Conservation (phyloP, 495 filamentous ascomycete genomes). For the Jackrogersella multiformis region DNA sequence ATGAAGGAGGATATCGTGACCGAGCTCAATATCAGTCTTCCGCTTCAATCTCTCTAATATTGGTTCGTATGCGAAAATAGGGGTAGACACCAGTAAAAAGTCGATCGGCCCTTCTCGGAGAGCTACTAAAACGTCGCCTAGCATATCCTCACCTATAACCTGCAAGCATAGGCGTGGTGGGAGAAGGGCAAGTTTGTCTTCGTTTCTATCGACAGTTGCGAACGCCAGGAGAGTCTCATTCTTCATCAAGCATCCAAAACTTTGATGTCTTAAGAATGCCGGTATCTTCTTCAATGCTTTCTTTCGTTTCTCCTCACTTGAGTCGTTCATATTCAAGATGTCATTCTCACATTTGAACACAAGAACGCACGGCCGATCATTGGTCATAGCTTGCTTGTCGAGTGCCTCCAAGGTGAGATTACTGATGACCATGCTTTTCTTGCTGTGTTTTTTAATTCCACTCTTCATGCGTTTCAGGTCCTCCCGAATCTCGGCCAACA, state of each 20-base stretch:
- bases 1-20: conserved; percentile 35
- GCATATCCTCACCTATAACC: conserved; percentile 53
- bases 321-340: conserved; percentile 53
- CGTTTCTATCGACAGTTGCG: conserved; percentile 65
- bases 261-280: conserved; percentile 65
- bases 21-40: conserved; percentile 53
- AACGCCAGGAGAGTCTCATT: conserved; percentile 67
- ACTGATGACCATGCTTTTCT: conserved; percentile 41
- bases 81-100: conserved; percentile 68
- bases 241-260: conserved; percentile 67
- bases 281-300: conserved; percentile 58
- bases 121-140: conserved; percentile 45
- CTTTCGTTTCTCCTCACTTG: conserved; percentile 50
- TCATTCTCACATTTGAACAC: conserved; percentile 56
- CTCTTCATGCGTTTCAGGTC: conserved; percentile 61
- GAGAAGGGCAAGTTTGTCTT: conserved; percentile 57
- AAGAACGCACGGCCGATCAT: conserved; percentile 52
- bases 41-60: conserved; percentile 69
- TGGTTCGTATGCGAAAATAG: conserved; percentile 78
- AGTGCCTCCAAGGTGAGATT: conserved; percentile 36
- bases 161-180: conserved; percentile 64
- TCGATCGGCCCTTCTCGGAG: conserved; percentile 52
- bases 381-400: conserved; percentile 42
- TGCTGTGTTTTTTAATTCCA: conserved; percentile 51
- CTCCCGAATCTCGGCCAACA: conserved; percentile 72